phyloP scores from a whole-genome alignment of 140 eudicot genomes.

The Stevia rebaudiana region DNA sequence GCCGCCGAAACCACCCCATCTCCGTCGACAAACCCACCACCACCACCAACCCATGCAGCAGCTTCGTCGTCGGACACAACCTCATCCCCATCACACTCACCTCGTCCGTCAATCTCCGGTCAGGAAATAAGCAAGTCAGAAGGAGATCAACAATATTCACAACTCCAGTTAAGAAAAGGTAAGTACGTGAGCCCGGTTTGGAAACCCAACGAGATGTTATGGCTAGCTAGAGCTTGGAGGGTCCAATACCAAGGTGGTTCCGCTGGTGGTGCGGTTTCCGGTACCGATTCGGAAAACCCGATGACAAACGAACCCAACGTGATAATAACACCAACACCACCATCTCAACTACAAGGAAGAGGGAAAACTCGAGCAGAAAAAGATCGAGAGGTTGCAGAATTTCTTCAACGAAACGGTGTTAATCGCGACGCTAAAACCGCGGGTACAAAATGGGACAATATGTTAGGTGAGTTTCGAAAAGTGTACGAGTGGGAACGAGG shows the following conservation, averaged over 20 bases:
- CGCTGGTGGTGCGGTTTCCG: neutral
- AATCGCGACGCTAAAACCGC: slow-evolving; percentile 79
- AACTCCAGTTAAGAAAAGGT: slow-evolving; percentile 58
- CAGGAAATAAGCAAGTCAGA: slow-evolving; percentile 38
- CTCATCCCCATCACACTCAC: slow-evolving; percentile 38
- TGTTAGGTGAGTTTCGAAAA: slow-evolving; percentile 80
- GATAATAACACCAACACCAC: neutral
- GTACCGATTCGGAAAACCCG: neutral
- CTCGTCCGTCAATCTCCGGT: slow-evolving; percentile 27
- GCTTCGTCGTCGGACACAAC: slow-evolving; percentile 69
- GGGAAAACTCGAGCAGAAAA: slow-evolving; percentile 76
- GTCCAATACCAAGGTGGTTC: slow-evolving; percentile 64
- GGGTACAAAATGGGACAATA: slow-evolving; percentile 83
- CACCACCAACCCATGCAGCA: neutral
- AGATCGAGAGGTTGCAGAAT: slow-evolving; percentile 67
- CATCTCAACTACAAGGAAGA: slow-evolving; percentile 37
- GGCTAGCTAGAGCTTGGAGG: slow-evolving; percentile 79
- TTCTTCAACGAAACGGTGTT: slow-evolving; percentile 52
- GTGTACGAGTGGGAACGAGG: slow-evolving; percentile 57
- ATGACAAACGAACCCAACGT: neutral
- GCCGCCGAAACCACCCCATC: slow-evolving; percentile 21
- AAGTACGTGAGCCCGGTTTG: slow-evolving; percentile 80
- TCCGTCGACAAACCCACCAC: slow-evolving; percentile 7
- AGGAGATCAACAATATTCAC: slow-evolving; percentile 1
- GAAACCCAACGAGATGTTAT: slow-evolving; percentile 76